Conservation (phyloP, 139 green algal species). For the Micractinium conductrix region DNA sequence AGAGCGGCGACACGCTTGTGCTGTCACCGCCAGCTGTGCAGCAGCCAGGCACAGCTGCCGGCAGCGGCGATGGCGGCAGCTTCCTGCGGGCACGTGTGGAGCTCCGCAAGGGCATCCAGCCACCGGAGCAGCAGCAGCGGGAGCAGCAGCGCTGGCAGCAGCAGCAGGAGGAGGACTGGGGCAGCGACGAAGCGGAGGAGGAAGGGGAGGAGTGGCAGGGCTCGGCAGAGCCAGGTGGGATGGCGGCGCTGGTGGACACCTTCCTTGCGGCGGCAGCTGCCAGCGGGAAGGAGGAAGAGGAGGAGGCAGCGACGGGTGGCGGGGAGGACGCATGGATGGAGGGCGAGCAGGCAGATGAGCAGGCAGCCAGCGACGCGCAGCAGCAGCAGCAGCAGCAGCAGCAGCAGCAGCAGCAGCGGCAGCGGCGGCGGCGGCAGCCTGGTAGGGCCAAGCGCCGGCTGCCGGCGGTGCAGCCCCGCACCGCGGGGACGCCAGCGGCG, state of each 20-base stretch:
- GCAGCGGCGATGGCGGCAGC: neutral
- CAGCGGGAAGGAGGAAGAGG: too few relatives aligned
- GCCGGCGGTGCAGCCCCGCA: neutral
- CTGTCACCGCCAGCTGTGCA: neutral
- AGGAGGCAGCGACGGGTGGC: too few relatives aligned
- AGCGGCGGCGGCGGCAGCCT: too few relatives aligned
- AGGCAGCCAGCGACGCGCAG: neutral
- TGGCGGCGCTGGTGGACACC: too few relatives aligned
- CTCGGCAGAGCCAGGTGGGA: too few relatives aligned
- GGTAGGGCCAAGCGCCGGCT: too few relatives aligned
- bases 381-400: neutral
- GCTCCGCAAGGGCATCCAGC: neutral
- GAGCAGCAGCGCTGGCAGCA: neutral
- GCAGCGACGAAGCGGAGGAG: neutral
- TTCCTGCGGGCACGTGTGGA: neutral
- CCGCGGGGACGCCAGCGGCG: neutral
- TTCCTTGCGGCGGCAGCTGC: too few relatives aligned
- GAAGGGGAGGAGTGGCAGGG: too few relatives aligned
- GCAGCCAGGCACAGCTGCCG: neutral
- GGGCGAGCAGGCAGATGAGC: neutral
- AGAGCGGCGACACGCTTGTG: neutral
- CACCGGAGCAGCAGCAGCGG: neutral
- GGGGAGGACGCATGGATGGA: too few relatives aligned
- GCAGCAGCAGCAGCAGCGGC: neutral
- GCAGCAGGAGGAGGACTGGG: neutral